These are phyloP conservation scores for Leccinum imitatum DNA, from an alignment of 768 basidiomycete genomes.

Conservation along the genomic window DNA sequence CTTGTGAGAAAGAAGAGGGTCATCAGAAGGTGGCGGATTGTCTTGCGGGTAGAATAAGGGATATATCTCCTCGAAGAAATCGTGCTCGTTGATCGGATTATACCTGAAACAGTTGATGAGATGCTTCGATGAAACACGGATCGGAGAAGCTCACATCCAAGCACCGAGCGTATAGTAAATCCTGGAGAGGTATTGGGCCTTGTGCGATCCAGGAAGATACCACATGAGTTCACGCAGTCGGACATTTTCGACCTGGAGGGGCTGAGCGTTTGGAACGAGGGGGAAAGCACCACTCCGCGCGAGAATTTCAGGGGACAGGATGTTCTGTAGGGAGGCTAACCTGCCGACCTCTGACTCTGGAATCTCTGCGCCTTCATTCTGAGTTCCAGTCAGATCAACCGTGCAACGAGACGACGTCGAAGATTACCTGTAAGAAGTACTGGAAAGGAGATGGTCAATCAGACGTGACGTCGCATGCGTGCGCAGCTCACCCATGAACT, in stretches of 20 bases:
- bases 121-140: background rate
- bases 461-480: background rate
- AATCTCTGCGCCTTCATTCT: slow-evolving; percentile 64
- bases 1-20: slow-evolving; percentile 55
- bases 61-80: slow-evolving; percentile 62
- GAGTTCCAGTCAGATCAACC: slow-evolving; percentile 14
- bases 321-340: slow-evolving; percentile 46
- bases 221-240: slow-evolving; percentile 59
- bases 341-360: slow-evolving; percentile 49
- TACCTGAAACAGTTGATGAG: slow-evolving; percentile 46
- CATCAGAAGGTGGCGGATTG: slow-evolving; percentile 44
- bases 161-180: slow-evolving; percentile 65
- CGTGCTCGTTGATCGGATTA: slow-evolving; percentile 59
- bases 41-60: slow-evolving; percentile 53
- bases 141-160: slow-evolving; percentile 57
- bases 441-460: slow-evolving; percentile 28
- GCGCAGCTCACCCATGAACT: slow-evolving; percentile 61
- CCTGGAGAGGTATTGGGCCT: slow-evolving; percentile 58
- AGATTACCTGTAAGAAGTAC: slow-evolving; percentile 71
- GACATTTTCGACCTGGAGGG: slow-evolving; percentile 41
- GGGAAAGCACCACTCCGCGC: slow-evolving; percentile 66
- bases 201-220: slow-evolving; percentile 65
- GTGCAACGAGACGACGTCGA: background rate
- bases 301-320: slow-evolving; percentile 64
- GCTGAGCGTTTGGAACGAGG: slow-evolving; percentile 44